Conservation (phyloP, 129 eudicot genomes). For the Arctium lappa region DNA sequence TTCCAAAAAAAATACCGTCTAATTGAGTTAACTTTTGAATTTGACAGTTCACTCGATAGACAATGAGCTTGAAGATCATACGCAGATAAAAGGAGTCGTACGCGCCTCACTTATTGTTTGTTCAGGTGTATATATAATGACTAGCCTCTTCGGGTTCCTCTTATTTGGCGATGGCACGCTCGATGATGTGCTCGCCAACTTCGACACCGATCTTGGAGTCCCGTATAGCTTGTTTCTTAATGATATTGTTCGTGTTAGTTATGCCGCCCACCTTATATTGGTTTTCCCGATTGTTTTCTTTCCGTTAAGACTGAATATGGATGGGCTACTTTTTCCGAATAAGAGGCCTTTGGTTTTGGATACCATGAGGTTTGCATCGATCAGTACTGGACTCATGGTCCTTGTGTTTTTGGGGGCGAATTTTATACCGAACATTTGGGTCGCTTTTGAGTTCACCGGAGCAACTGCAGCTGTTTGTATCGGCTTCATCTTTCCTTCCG, state of each 20-base stretch:
- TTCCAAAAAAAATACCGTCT: neutral
- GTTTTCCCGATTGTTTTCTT: slow-evolving; percentile 90
- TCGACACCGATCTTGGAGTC: slow-evolving; percentile 73
- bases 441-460: slow-evolving; percentile 86
- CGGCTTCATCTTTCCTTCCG: slow-evolving; percentile 82
- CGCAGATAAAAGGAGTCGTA: slow-evolving; percentile 63
- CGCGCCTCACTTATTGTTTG: slow-evolving; percentile 72
- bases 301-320: slow-evolving; percentile 75
- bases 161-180: slow-evolving; percentile 81
- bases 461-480: slow-evolving; percentile 86
- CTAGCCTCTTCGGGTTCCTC: slow-evolving; percentile 84
- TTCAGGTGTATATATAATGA: slow-evolving; percentile 71
- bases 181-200: slow-evolving; percentile 92
- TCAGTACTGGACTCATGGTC: slow-evolving; percentile 54
- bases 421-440: slow-evolving; percentile 91
- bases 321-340: slow-evolving; percentile 72
- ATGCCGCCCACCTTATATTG: slow-evolving; percentile 89
- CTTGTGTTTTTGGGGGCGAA: slow-evolving; percentile 73
- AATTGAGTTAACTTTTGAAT: neutral
- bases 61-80: slow-evolving; percentile 77
- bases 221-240: slow-evolving; percentile 75
- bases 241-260: slow-evolving; percentile 90
- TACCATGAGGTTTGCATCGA: slow-evolving; percentile 59
- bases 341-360: slow-evolving; percentile 59
- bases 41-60: slow-evolving; percentile 87